A percentile compares a stretch with the other conserved stretches of the same genome.
Conservation (phyloP, 371 early-diverging fungal species). For the Circinella umbellata region DNA sequence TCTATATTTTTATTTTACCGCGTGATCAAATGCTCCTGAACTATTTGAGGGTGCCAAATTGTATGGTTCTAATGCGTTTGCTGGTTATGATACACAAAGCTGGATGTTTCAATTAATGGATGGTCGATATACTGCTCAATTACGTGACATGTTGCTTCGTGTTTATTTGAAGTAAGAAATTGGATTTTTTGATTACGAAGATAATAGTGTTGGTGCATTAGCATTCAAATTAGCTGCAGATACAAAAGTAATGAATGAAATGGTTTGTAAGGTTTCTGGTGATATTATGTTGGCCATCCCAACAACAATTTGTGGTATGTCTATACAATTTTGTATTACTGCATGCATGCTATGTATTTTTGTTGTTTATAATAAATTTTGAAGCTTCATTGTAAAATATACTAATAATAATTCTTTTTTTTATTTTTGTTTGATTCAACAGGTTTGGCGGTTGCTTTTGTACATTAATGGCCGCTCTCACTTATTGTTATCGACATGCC, state of each 20-base stretch:
- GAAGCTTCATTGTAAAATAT: too few relatives aligned
- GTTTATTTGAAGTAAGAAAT: conserved; percentile 78
- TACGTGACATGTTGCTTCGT: conserved; percentile 58
- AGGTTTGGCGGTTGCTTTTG: conserved; percentile 55
- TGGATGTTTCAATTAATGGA: conserved; percentile 48
- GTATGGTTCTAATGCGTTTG: conserved; percentile 61
- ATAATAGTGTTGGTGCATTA: conserved; percentile 79
- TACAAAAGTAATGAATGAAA: conserved; percentile 62
- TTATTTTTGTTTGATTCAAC: neutral
- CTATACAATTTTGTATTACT: neutral
- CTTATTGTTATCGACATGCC: conserved; percentile 58
- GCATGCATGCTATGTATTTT: too few relatives aligned
- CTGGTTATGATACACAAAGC: conserved; percentile 36
- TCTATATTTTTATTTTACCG: conserved; percentile 22
- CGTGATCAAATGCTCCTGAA: conserved; percentile 22
- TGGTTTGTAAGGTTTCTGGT: conserved; percentile 66
- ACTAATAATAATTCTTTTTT: too few relatives aligned
- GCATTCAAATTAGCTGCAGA: conserved; percentile 79
- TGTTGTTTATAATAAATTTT: too few relatives aligned
- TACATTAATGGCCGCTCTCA: conserved; percentile 58
- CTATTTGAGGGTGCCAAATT: conserved; percentile 61
- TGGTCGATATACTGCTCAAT: conserved; percentile 58
- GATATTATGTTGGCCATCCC: conserved; percentile 50
- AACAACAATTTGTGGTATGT: conserved; percentile 37
- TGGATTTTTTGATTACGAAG: conserved; percentile 81